A percentile compares a stretch with the other conserved stretches of the same genome.
Conservation (phyloP, 805 yeast genomes). For the Metschnikowia drakensbergensis region DNA sequence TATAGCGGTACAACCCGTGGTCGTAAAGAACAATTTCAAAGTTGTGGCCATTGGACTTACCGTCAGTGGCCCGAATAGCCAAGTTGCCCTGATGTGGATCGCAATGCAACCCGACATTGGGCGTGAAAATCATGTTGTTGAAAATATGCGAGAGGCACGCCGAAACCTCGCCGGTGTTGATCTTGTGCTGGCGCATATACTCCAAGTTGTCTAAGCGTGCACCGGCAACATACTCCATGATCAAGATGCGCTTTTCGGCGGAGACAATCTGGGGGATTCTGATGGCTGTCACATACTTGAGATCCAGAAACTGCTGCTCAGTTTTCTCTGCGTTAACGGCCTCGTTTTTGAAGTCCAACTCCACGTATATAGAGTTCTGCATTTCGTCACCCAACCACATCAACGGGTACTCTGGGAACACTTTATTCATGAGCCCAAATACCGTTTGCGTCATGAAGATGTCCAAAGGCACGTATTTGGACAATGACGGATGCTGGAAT, state of each 20-base stretch:
- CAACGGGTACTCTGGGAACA: conserved; percentile 91
- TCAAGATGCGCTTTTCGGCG: conserved; percentile 66
- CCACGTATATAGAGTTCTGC: conserved; percentile 82
- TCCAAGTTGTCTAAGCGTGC: conserved; percentile 73
- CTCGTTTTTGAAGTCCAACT: conserved; percentile 82
- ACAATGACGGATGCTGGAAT: conserved; percentile 85
- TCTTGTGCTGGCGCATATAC: conserved; percentile 58
- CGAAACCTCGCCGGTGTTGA: conserved; percentile 75
- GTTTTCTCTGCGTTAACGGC: conserved; percentile 79
- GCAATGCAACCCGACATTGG: conserved; percentile 88
- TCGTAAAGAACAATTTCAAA: conserved; percentile 91
- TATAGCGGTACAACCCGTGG: conserved; percentile 88
- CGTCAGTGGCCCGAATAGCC: conserved; percentile 55
- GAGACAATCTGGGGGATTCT: conserved; percentile 69
- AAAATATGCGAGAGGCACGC: conserved; percentile 85
- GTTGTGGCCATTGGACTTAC: conserved; percentile 49
- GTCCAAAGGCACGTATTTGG: conserved; percentile 88
- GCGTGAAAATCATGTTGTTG: conserved; percentile 93
- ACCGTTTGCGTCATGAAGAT: conserved; percentile 72
- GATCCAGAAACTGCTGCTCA: conserved; percentile 56
- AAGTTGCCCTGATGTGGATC: conserved; percentile 98
- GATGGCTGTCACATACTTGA: conserved; percentile 63
- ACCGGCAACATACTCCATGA: conserved; percentile 87
- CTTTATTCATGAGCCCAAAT: conserved; percentile 65
- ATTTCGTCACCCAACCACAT: conserved; percentile 96